A percentile compares a stretch with the other conserved stretches of the same genome.
These are phyloP conservation scores for Tricholoma sp. DNA, from an alignment of 768 basidiomycete species.

Conservation along the genomic window DNA sequence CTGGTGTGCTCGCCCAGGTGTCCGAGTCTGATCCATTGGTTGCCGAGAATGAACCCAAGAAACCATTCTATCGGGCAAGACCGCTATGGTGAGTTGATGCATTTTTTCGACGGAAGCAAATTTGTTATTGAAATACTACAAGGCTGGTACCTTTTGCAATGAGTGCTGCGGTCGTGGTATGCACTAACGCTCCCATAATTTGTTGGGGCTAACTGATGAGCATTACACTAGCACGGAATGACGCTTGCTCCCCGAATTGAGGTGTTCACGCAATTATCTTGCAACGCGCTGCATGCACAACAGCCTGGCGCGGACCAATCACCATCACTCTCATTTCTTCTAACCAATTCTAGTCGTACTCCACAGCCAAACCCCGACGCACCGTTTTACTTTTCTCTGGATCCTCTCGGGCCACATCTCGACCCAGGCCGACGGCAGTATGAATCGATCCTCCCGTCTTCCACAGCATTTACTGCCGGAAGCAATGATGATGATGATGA, in stretches of 20 bases:
- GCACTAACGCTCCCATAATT: conserved; percentile 20
- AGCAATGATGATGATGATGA: conserved; percentile 27
- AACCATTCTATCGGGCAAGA: conserved; percentile 48
- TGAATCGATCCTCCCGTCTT: not conserved
- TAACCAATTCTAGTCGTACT: conserved; percentile 5
- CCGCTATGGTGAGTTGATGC: conserved; percentile 39
- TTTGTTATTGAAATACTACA: not conserved
- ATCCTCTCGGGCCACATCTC: conserved; percentile 26
- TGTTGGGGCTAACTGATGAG: not conserved
- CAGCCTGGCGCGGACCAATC: conserved; percentile 35
- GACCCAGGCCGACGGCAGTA: conserved; percentile 6
- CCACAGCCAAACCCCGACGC: conserved; percentile 4
- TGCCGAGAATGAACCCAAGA: conserved; percentile 23
- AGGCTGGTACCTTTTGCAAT: conserved; percentile 82
- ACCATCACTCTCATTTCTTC: conserved; percentile 20
- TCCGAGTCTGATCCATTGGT: conserved; percentile 20
- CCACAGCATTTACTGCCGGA: not conserved
- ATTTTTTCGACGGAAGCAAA: not conserved
- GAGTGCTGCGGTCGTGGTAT: conserved; percentile 57
- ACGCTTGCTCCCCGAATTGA: conserved; percentile 77
- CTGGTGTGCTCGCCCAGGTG: conserved; percentile 8
- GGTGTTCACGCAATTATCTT: conserved; percentile 75
- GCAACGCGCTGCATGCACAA: conserved; percentile 46
- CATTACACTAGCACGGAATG: conserved; percentile 62
- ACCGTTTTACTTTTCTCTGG: conserved; percentile 24